Evolutionary conservation across 306 rosid genomes (phyloP), one percentile per base, ranked within the genome.

Genomic region (Cicer arietinum): DNA sequence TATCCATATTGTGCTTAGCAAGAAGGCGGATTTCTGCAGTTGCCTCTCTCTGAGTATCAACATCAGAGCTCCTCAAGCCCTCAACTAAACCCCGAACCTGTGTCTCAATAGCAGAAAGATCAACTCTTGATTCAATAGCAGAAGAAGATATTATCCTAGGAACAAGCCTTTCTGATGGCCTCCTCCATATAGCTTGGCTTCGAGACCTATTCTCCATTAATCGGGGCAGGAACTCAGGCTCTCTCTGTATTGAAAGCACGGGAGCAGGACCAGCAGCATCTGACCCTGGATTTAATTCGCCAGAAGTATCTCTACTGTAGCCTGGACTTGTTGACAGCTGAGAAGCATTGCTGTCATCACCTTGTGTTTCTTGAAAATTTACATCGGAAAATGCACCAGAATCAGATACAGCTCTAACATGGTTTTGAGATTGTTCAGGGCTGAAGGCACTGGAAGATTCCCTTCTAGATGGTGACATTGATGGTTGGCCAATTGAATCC

Each of bases 1-100:
- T 95, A 77, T 95, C 98, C 88, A 88, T 90, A 56, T 85, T 91
- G 69, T 86, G 89, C 83, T 86, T 90, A 22, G 99, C 95, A 85
- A 95, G 96, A 78, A 87, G 78, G 62, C 99, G 93, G 12, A 95
- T 74, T 79, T 86, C 90, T 67, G 78, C 71, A 17, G 96, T 88
- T 79, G 96, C 97, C 11, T 82, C 91, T 88, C 92, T 90, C 82
- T 85, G 84, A 76, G 86, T 82, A 79, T 92, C 93, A 74, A 86
- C 54, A 62, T 96, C 86, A 78, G 74, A 44, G 79, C 85, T 81
- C 77, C 75, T 85, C 92, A 92, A 85, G 57, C 89, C 86, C 79
- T 88, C 95, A 40, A 95, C 92, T 79, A 92, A 84, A 77, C 64
- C 85, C 81, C 86, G 89, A 37, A 95, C 93, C 81, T 86, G 83